Base-by-base conservation (phyloP, 257 asterid genomes). In the Solanum lycopersicoides region DNA sequence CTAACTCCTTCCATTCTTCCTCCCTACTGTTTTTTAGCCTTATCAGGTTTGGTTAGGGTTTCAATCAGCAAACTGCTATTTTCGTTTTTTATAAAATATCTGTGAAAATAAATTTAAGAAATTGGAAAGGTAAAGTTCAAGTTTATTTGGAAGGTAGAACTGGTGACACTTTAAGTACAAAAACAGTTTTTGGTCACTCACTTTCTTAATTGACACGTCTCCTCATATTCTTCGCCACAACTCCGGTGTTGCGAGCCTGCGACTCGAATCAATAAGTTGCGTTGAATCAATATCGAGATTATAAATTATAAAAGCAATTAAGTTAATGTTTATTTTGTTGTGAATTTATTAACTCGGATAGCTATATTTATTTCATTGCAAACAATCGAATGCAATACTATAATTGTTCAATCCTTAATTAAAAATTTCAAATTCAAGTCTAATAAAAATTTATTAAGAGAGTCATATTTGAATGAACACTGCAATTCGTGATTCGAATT, bases 1-100 rank as follows among this genome's bases (percentile, higher is more conserved):
- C 96, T 95, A 8, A 59, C 91, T 41, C 90, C 94, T 79, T 91
- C 93, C 86, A 89, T 88, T 63, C 2, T 86, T 41, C 79, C 88
- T 74, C 89, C 12, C 12, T 32, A 76, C 45, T 4, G 30, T 28
- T 45, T 37, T 28, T 15, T 77, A 53, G n/a, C 63, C 63, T 77
- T 44, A 44, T 79, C 84, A n/a, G 37, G 59, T 50, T 76, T n/a
- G 60, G 37, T 76, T 76, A 76, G 60, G 60, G 56, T 76, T 76
- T 42, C 60, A 23, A 76, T 76, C 60, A 76, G 23, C 7, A 42
- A n/a, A 13, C 2, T 18, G 60, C 14, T 30, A 53, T 76, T 76
- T 76, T 76, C 6, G n/a, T 75, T 75, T 21, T 6, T 1, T n/a
- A 25, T n/a, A 28, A 66, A 14, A 14, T 3, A 28, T 7, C 23